Conservation (phyloP, 2,329 filamentous ascomycete species). For the Aureobasidium namibiae region DNA sequence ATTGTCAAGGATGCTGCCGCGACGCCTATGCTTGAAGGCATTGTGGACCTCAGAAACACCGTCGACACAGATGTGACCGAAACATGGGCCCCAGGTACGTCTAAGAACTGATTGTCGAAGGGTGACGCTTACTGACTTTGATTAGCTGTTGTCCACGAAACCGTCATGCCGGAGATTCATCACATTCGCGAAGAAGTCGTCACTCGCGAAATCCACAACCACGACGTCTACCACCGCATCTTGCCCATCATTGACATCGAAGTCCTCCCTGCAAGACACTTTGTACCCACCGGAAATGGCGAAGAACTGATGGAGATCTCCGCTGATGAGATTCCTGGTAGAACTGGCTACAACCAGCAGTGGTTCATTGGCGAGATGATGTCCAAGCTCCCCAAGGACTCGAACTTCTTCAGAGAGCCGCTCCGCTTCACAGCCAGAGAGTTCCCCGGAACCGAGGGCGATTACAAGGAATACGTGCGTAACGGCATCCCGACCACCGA, state of each 20-base stretch:
- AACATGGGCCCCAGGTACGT: slow-evolving; percentile 31
- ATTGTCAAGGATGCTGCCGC: slow-evolving; percentile 13
- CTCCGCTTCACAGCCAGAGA: slow-evolving; percentile 27
- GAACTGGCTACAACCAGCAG: slow-evolving; percentile 19
- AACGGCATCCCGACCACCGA: slow-evolving; percentile 37
- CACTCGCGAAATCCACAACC: slow-evolving; percentile 46
- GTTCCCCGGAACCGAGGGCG: slow-evolving; percentile 32
- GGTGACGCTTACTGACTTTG: not conserved
- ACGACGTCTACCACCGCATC: slow-evolving; percentile 44
- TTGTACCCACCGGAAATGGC: slow-evolving; percentile 31
- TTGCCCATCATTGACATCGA: slow-evolving; percentile 47
- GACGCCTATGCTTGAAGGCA: slow-evolving; percentile 18
- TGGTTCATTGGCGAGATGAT: slow-evolving; percentile 26
- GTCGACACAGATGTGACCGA: slow-evolving; percentile 31
- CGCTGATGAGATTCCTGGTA: slow-evolving; percentile 32
- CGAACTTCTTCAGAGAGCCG: slow-evolving; percentile 14
- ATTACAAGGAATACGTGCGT: slow-evolving; percentile 30
- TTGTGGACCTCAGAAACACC: slow-evolving; percentile 31
- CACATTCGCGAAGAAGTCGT: slow-evolving; percentile 41
- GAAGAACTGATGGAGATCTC: slow-evolving; percentile 37
- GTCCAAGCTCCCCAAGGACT: slow-evolving; percentile 20
- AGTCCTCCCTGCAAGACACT: slow-evolving; percentile 46
- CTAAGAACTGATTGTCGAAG: not conserved
- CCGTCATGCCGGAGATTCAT: slow-evolving; percentile 35
- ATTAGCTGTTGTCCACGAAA: slow-evolving; percentile 43